Base-by-base conservation (phyloP, 2,329 filamentous ascomycete genomes). In the Thielaviopsis punctulata region DNA sequence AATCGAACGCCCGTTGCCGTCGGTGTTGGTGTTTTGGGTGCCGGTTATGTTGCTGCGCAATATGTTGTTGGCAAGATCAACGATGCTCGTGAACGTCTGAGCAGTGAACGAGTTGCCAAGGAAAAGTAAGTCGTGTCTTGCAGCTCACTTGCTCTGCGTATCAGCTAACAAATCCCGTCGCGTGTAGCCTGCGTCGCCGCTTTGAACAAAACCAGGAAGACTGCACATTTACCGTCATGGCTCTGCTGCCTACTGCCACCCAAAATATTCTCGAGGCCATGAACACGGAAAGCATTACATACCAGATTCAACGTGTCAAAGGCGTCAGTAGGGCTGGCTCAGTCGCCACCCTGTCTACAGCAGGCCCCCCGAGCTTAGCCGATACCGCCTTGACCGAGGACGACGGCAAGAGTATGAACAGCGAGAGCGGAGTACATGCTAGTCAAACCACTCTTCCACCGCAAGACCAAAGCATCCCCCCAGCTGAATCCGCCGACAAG, bases 161-260 rank as follows among this genome's bases (percentile, higher is more conserved):
- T 30, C 33, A 22, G 2, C 5, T 33, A 44, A 25, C 21, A 44
- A 58, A 5, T 58, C 45, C 23, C 45, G 9, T 43, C 59, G 51
- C 61, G 55, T 23, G 46, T 45, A 96, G 90, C 67, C 77, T 98
- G 56, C 88, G 89, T 49, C 84, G 92, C 55, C 85, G 92, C 62
- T 98, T 98, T 69, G 87, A 96, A 66, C 92, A 98, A 68, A 98
- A 98, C 66, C 92, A 98, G 65, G 90, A 95, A 64, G 92, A 98
- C 68, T 98, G 92, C 69, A 95, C 90, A 47, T 95, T 93, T 65
- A 98, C 92, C 36, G 88, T 96, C 45, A 80, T 96, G n/a, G 92
- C 90, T 25, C 79, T 98, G 52, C 76, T 98, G 9, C 92, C 92
- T 4, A 94, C 90, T 30, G 86, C 88, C 6, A 89, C 89, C 22